Evolutionary conservation across 2,329 filamentous ascomycete species (phyloP).

Genomic region (Canariomyces notabilis): DNA sequence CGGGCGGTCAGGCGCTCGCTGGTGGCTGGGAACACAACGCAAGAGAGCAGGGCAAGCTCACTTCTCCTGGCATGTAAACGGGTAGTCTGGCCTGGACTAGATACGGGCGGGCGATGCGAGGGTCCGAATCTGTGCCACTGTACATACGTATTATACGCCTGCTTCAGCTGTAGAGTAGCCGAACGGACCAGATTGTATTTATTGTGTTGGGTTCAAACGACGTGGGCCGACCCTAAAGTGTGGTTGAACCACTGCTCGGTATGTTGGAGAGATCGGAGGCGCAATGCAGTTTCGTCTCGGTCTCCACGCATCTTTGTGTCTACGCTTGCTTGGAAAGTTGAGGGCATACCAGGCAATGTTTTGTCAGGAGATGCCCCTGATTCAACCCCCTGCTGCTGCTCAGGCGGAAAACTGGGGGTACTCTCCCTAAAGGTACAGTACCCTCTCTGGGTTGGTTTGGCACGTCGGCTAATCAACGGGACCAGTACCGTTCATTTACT

Average conservation of each 20-base stretch:
- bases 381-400: neutral
- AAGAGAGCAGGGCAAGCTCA: conserved; percentile 70
- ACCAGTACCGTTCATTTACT: no score
- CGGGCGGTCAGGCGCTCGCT: conserved; percentile 69
- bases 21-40: conserved; percentile 83
- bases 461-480: no score
- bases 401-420: neutral
- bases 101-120: neutral
- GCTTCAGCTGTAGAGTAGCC: conserved; percentile 2
- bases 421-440: no score
- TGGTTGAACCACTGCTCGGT: neutral
- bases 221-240: neutral
- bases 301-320: no score
- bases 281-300: no score
- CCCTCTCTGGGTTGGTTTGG: no score
- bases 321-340: neutral
- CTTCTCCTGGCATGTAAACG: conserved; percentile 82
- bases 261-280: no score
- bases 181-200: conserved; percentile 9
- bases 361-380: neutral
- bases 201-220: conserved; percentile 4
- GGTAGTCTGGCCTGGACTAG: neutral
- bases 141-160: conserved; percentile 14
- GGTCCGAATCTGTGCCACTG: conserved; percentile 2
- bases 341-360: neutral